Base-by-base conservation (phyloP, 2,329 filamentous ascomycete species). In the Simplicillium sp. region DNA sequence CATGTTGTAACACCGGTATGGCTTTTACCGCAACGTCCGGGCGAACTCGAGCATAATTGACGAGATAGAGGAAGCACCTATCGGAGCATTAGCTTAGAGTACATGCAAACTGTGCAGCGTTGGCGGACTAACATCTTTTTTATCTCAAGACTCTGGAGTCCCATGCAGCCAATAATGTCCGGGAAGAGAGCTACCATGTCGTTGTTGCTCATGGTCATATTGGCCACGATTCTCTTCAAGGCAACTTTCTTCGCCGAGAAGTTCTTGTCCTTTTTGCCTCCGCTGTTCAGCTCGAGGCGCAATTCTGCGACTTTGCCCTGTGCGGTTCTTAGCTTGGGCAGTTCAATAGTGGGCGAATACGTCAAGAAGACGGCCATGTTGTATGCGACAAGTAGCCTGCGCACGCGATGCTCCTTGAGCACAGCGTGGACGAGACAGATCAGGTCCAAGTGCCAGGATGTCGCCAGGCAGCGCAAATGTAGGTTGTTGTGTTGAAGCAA, bases 131-230 rank as follows among this genome's bases (percentile, higher is more conserved):
- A 96, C 92, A 98, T 98, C 74, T 98, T 98, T 77, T 98, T 98
- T 66, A 98, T 96, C 66, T 98, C 92, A 60, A 98, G 68, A 54
- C 85, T 94, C 39, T 82, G 84, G 47, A 98, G 86, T 53, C 86
- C 80, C 92, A 98, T 98, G 71, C 90, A 97, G 47, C 73, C 81
- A 52, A 98, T 86, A 45, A 98, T 84, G 59, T 98, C 92, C 14
- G 90, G 88, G 54, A 98, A 98, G 39, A 98, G 71, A 32, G 87
- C 88, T 41, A 97, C 84, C 92, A 98, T 98, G 64, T 98, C 92
- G 58, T 97, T 98, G 68, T 98, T 98, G 77, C 90, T 97, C 92
- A 98, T 98, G 49, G 92, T 98, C 92, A 98, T 98, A 61, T 98
- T 98, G 60, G 92, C 92, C 54, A 98, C 92, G 52, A 98, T 97